Conservation (phyloP, 148 eudicot species). For the Beta vulgaris region DNA sequence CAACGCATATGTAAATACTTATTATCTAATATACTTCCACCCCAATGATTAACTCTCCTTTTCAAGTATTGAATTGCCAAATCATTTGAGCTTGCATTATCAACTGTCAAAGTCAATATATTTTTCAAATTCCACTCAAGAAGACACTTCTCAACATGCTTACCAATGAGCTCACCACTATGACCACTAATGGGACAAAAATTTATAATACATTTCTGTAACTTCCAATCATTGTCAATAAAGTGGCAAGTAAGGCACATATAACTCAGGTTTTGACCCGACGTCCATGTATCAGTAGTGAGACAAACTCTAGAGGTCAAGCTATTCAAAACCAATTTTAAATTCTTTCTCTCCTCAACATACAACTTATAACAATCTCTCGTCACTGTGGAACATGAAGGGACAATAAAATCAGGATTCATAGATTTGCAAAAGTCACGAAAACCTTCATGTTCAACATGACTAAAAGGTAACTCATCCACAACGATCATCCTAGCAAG, state of each 20-base stretch:
- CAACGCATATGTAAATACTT: conserved; percentile 14
- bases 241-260: conserved; percentile 21
- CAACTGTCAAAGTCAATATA: conserved; percentile 6
- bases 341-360: conserved; percentile 7
- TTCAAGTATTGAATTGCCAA: conserved; percentile 2
- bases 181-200: conserved; percentile 18
- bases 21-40: conserved; percentile 6
- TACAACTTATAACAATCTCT: conserved; percentile 18
- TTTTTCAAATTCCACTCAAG: conserved; percentile 9
- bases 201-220: conserved; percentile 20
- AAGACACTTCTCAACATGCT: conserved; percentile 16
- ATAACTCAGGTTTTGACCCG: conserved; percentile 5
- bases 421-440: neutral
- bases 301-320: conserved; percentile 15
- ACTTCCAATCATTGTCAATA: conserved; percentile 19
- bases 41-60: neutral
- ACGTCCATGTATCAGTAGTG: conserved; percentile 24
- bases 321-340: neutral
- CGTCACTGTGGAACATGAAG: conserved; percentile 3
- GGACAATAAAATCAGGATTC: neutral
- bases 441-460: conserved; percentile 26
- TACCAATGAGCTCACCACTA: conserved; percentile 13
- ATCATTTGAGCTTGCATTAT: conserved; percentile 21
- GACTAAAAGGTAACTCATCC: conserved; percentile 22
- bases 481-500: too few relatives aligned